Conservation (phyloP, 768 basidiomycete genomes). For the Pleurotus eryngii region DNA sequence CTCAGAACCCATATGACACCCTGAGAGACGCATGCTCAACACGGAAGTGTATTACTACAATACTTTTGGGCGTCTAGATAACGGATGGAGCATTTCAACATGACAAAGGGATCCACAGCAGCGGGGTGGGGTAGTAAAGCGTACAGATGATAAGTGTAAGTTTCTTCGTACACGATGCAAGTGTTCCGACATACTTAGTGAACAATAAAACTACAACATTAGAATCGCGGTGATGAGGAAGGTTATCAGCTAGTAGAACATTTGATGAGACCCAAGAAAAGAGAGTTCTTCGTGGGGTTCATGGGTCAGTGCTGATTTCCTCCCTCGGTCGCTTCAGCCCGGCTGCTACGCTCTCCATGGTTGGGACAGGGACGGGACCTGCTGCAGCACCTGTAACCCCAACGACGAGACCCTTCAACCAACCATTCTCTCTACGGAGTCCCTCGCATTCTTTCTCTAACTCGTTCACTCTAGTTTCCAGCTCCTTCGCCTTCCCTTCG, state of each 20-base stretch:
- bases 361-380: constrained; percentile 24
- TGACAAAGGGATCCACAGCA: not conserved
- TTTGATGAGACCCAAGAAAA: not conserved
- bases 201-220: constrained; percentile 6
- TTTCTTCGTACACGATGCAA: too few relatives aligned
- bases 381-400: constrained; percentile 76
- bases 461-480: constrained; percentile 73
- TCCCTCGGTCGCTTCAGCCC: constrained; percentile 21
- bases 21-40: not conserved
- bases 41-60: not conserved
- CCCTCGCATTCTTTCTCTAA: constrained; percentile 91
- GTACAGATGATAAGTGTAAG: too few relatives aligned
- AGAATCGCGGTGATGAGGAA: not conserved
- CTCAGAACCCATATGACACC: not conserved
- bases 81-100: not conserved
- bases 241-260: not conserved
- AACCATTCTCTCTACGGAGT: constrained; percentile 84
- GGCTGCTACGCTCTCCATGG: not conserved
- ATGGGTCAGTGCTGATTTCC: constrained; percentile 11
- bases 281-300: not conserved
- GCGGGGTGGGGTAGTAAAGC: not conserved
- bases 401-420: constrained; percentile 88
- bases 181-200: not conserved
- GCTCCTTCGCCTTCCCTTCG: constrained; percentile 80
- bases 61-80: constrained; percentile 2